Conservation (phyloP, 129 eudicot species). For the Lactuca sativa region DNA sequence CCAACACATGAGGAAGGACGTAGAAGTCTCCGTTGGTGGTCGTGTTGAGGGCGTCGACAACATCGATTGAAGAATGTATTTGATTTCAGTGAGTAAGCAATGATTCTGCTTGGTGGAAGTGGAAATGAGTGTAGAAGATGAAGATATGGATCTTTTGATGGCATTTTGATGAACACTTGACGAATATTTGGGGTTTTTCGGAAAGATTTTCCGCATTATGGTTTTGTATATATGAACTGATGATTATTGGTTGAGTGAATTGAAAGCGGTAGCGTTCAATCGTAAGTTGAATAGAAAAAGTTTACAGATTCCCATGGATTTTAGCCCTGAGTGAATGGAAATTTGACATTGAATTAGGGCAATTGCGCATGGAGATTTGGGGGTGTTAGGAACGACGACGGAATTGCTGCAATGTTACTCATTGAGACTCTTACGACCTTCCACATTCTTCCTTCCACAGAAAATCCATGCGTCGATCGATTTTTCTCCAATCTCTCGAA, state of each 20-base stretch:
- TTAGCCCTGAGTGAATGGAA: constrained; percentile 5
- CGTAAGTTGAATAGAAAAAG: neutral
- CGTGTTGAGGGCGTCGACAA: no score
- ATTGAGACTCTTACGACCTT: no score
- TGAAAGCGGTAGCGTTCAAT: constrained; percentile 19
- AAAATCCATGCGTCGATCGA: no score
- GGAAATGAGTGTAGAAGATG: constrained; percentile 11
- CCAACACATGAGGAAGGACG: no score
- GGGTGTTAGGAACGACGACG: constrained; percentile 13
- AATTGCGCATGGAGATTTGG: constrained; percentile 4
- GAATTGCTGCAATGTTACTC: neutral
- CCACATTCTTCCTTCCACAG: no score
- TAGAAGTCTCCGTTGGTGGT: no score
- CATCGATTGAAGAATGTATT: constrained; percentile 15
- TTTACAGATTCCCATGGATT: constrained; percentile 3
- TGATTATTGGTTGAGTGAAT: neutral
- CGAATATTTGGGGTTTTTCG: constrained; percentile 7
- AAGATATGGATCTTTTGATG: constrained; percentile 11
- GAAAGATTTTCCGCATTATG: constrained; percentile 26
- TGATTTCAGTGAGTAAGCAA: constrained; percentile 20
- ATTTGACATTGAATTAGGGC: constrained; percentile 17
- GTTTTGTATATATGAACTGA: neutral
- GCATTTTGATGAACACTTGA: constrained; percentile 22
- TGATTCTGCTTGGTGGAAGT: constrained; percentile 31
- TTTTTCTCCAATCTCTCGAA: no score